Evolutionary conservation across 139 green algal species (phyloP).

Genomic region (Eudorina sp.): DNA sequence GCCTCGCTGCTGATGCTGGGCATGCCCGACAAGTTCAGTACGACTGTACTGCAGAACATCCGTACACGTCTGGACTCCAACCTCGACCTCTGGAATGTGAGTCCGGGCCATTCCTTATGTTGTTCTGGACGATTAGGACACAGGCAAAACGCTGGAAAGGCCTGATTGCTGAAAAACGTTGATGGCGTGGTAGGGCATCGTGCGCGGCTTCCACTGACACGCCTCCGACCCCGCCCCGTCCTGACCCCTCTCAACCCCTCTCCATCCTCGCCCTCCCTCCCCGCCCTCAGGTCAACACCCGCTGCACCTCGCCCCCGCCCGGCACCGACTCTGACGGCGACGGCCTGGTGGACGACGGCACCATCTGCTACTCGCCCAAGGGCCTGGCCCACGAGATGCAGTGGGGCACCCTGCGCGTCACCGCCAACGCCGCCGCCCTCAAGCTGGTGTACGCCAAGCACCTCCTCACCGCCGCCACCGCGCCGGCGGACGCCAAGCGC

Average conservation of each 20-base stretch:
- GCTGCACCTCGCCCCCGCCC: not conserved
- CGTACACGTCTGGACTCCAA: not conserved
- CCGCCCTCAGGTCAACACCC: not conserved
- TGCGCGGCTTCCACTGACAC: too few species aligned
- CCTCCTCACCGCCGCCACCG: not conserved
- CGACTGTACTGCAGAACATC: not conserved
- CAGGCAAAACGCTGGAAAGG: too few species aligned
- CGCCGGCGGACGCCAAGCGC: not conserved
- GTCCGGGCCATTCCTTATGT: too few species aligned
- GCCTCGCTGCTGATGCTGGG: slow-evolving; percentile 12
- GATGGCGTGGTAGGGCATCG: too few species aligned
- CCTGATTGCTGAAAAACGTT: too few species aligned
- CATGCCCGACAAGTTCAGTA: not conserved
- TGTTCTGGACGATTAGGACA: too few species aligned
- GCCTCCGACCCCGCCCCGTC: too few species aligned
- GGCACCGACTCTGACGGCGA: slow-evolving; percentile 3
- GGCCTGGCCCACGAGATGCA: not conserved
- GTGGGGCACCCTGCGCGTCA: slow-evolving; percentile 19
- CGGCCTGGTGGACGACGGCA: slow-evolving; percentile 18
- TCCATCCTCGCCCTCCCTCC: too few species aligned
- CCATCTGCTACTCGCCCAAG: slow-evolving; percentile 7
- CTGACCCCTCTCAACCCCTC: too few species aligned
- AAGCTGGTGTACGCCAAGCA: slow-evolving; percentile 10
- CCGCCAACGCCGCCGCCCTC: slow-evolving; percentile 29
- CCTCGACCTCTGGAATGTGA: slow-evolving; percentile 16